Evolutionary conservation across 2,329 filamentous ascomycete species (phyloP).

Genomic region (Fusarium compactum): DNA sequence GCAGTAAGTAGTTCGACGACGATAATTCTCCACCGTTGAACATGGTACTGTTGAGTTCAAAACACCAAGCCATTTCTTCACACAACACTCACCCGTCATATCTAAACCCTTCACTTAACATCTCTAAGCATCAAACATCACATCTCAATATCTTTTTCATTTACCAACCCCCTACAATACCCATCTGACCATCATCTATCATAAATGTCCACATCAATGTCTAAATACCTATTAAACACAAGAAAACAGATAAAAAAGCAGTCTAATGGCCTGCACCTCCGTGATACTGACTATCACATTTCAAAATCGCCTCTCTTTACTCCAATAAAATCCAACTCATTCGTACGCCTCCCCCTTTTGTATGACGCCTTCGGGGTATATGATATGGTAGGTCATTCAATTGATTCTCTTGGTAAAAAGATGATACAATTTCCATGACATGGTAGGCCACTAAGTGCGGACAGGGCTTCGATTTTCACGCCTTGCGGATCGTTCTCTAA

Average conservation of each 20-base stretch:
- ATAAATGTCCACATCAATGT: slow-evolving; percentile 41
- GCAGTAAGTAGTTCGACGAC: not conserved
- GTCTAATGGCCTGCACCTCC: slow-evolving; percentile 33
- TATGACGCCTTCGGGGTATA: slow-evolving; percentile 3
- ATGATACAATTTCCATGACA: not conserved
- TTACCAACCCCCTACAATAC: not conserved
- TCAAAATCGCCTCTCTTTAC: slow-evolving; percentile 29
- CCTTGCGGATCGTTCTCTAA: slow-evolving; percentile 56
- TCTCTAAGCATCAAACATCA: not conserved
- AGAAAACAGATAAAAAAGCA: slow-evolving; percentile 19
- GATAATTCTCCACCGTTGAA: not conserved
- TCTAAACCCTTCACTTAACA: not conserved
- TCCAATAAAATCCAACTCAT: slow-evolving; percentile 37
- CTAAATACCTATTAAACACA: slow-evolving; percentile 39
- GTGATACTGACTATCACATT: slow-evolving; percentile 23
- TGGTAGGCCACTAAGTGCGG: slow-evolving; percentile 29
- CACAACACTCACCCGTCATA: too few relatives aligned
- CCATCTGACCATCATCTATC: slow-evolving; percentile 36
- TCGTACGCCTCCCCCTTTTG: slow-evolving; percentile 16
- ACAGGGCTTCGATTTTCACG: slow-evolving; percentile 47
- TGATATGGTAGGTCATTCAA: slow-evolving; percentile 12
- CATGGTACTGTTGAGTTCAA: rapidly evolving
- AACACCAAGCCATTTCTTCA: not conserved
- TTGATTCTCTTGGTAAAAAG: not conserved
- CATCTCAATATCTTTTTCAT: not conserved